Conservation (phyloP, 2,329 filamentous ascomycete genomes). For the Aureobasidium sp. region DNA sequence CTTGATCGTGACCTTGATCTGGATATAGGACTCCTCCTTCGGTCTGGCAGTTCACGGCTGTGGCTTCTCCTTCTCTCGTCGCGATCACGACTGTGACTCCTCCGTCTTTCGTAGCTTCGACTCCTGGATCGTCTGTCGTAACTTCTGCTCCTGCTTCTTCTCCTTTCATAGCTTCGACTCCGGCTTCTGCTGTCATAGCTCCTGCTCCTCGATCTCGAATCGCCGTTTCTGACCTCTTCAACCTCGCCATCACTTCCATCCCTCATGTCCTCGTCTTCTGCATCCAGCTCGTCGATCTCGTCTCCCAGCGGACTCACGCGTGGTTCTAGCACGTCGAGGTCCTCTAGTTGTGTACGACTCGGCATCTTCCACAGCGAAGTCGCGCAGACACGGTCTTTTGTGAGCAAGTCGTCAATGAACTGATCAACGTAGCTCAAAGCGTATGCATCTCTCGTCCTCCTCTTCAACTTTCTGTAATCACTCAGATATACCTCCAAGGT, state of each 20-base stretch:
- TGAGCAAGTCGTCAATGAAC: constrained; percentile 87
- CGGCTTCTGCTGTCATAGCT: constrained; percentile 9
- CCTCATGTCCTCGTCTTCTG: constrained; percentile 38
- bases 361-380: constrained; percentile 92
- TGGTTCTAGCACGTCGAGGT: constrained; percentile 79
- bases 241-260: constrained; percentile 26
- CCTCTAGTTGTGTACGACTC: constrained; percentile 72
- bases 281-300: constrained; percentile 61
- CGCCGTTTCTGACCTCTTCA: constrained; percentile 19
- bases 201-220: constrained; percentile 3
- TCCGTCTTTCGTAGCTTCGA: not conserved
- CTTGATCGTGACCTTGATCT: constrained; percentile 2
- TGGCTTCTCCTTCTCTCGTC: not conserved
- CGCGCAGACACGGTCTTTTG: constrained; percentile 81
- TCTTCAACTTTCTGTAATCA: constrained; percentile 76
- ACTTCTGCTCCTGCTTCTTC: constrained; percentile 11
- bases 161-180: not conserved
- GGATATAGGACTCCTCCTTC: not conserved
- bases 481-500: constrained; percentile 75
- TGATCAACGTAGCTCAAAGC: constrained; percentile 77
- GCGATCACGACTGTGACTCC: not conserved
- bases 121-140: constrained; percentile 3
- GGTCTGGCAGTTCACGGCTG: not conserved
- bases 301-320: constrained; percentile 77
- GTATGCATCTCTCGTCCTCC: constrained; percentile 67